Conservation (phyloP, 1,284 basidiomycete genomes). For the Trichosporon sp. region DNA sequence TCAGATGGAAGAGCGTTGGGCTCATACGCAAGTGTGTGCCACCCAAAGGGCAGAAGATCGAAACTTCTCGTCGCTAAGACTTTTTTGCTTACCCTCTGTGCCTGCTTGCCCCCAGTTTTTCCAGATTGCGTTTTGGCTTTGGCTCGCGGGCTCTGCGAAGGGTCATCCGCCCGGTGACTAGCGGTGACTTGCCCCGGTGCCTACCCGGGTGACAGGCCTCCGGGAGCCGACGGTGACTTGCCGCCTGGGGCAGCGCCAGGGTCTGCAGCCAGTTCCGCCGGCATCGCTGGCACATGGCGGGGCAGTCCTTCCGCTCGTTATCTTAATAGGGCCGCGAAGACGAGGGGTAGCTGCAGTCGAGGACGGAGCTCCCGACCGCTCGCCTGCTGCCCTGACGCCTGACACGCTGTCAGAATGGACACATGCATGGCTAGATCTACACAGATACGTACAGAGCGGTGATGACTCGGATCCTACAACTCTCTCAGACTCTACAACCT, state of each 20-base stretch:
- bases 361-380: too few relatives aligned
- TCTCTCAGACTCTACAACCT: neutral
- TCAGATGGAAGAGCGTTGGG: neutral
- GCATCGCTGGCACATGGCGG: too few relatives aligned
- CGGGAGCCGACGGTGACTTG: neutral
- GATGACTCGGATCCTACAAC: neutral
- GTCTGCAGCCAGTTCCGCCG: neutral
- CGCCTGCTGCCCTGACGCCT: too few relatives aligned
- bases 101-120: too few relatives aligned
- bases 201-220: neutral
- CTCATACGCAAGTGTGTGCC: neutral
- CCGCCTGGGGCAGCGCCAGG: neutral
- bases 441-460: neutral
- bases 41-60: slow-evolving; percentile 1
- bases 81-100: neutral
- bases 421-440: neutral
- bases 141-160: too few relatives aligned
- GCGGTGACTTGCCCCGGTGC: neutral
- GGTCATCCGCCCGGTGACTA: too few relatives aligned
- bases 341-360: too few relatives aligned
- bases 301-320: too few relatives aligned
- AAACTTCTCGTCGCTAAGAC: neutral
- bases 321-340: too few relatives aligned
- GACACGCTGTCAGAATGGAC: too few relatives aligned
- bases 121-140: too few relatives aligned